Evolutionary conservation across 2,329 filamentous ascomycete genomes (phyloP), one percentile per base, ranked within the genome.

Genomic region (Torrubiellomyces zombiae): DNA sequence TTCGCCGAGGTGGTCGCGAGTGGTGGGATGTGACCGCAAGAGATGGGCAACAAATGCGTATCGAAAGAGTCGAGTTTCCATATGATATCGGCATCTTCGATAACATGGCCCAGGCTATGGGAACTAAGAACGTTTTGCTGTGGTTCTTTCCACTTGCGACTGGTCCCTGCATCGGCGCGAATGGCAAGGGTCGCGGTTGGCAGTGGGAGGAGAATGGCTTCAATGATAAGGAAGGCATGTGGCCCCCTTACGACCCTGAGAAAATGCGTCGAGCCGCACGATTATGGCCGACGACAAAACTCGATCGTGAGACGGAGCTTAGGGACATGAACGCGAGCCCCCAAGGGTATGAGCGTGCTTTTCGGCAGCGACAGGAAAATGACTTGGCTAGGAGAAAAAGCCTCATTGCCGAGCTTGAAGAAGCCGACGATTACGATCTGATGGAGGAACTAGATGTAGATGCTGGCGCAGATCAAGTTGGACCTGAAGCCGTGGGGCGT

Each of bases 71-170:
- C 38, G 77, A 86, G 46, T 89, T 82, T 38, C 81, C 80, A 0
- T 89, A 83, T 49, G 80, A 91, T 40, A 52, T 86, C 21, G 78
- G 77, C 24, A 56, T 89, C 38, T 82, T 69, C 53, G 45, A 54
- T 18, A 91, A 91, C 45, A 60, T 86, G 43, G 60, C 63, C 10
- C 73, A 80, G 42, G 75, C 72, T 10, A 85, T 89, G 75, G 77
- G 78, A 4, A 73, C 67, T 1, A 35, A 43, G 6, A 82, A 80
- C 41, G 38, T 66, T 0, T 34, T 82, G 0, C 43, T 61, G 6
- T 89, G 80, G 80, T 51, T 81, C 28, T 65, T 68, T 36, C 80
- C 80, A 0, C 58, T 83, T 20, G 60, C 71, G 2, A 56, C 58
- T 17, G 55, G 49, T 11, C 68, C 63, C 2, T 35, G 25, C 6